Percentiles rank a stretch among this genome's conserved stretches.
Conservation (phyloP, 257 asterid genomes). For the Solanum chmielewskii region DNA sequence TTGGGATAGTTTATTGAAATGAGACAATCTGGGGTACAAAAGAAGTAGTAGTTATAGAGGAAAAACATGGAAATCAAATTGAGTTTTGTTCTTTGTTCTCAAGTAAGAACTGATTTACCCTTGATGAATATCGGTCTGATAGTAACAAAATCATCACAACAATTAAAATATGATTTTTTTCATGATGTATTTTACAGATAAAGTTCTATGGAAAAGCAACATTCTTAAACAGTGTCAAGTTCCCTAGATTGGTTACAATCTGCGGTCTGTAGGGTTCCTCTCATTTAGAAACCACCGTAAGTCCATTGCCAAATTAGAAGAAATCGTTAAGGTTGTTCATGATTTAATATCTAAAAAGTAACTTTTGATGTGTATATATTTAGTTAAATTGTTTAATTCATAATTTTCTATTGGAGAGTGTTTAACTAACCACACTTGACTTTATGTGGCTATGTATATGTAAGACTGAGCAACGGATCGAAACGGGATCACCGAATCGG, state of each 20-base stretch:
- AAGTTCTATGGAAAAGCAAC: slow-evolving; percentile 41
- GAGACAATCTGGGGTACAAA: slow-evolving; percentile 35
- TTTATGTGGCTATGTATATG: background rate
- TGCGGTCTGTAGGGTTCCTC: slow-evolving; percentile 51
- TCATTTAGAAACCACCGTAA: slow-evolving; percentile 67
- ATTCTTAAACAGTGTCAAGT: slow-evolving; percentile 33
- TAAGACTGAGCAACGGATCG: too few relatives aligned
- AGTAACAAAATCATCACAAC: background rate
- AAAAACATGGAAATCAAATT: slow-evolving; percentile 54
- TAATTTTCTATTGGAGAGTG: too few relatives aligned
- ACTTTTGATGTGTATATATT: too few relatives aligned
- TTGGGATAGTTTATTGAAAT: slow-evolving; percentile 24
- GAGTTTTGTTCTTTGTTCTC: slow-evolving; percentile 33
- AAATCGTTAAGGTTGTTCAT: too few relatives aligned
- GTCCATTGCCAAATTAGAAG: background rate
- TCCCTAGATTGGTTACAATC: slow-evolving; percentile 48
- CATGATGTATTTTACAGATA: slow-evolving; percentile 22
- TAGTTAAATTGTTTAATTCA: too few relatives aligned
- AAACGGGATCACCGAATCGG: too few relatives aligned
- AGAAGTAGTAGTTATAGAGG: slow-evolving; percentile 43
- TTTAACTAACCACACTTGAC: background rate
- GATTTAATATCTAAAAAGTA: too few relatives aligned
- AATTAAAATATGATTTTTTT: too few relatives aligned
- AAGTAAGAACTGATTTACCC: slow-evolving; percentile 23
- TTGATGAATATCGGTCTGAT: background rate